A percentile compares a stretch with the other conserved stretches of the same genome.
Conservation (phyloP, 768 basidiomycete species). For the Psilocybe tampanensis region DNA sequence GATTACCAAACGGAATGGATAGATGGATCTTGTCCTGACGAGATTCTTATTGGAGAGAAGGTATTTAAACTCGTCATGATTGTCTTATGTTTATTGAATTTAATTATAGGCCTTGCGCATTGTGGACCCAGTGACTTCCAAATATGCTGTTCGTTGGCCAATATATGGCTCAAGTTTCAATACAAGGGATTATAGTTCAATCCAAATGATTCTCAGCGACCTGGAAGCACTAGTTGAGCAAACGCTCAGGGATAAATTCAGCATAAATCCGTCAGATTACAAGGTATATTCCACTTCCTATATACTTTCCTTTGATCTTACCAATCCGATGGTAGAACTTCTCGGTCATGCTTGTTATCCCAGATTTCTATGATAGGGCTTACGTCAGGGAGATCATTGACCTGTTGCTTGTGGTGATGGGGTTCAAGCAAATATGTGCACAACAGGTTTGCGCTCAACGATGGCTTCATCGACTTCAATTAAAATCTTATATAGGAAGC, state of each 20-base stretch:
- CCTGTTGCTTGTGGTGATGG: slow-evolving; percentile 75
- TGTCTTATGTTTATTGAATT: not conserved
- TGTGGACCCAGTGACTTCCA: slow-evolving; percentile 65
- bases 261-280: slow-evolving; percentile 53
- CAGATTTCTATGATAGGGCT: slow-evolving; percentile 85
- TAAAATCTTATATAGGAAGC: slow-evolving; percentile 64
- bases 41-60: slow-evolving; percentile 71
- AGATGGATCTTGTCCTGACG: slow-evolving; percentile 46
- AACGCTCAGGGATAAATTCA: slow-evolving; percentile 62
- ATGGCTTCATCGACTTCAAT: not conserved
- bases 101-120: slow-evolving; percentile 63
- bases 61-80: slow-evolving; percentile 29
- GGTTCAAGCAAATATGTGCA: slow-evolving; percentile 90
- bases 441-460: slow-evolving; percentile 67
- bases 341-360: slow-evolving; percentile 86
- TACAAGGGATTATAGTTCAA: slow-evolving; percentile 71
- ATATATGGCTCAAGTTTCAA: slow-evolving; percentile 85
- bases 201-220: slow-evolving; percentile 75
- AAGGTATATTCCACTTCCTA: slow-evolving; percentile 46
- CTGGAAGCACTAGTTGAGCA: slow-evolving; percentile 67
- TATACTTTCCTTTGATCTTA: not conserved
- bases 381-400: slow-evolving; percentile 82
- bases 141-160: slow-evolving; percentile 82
- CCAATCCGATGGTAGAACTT: slow-evolving; percentile 81
- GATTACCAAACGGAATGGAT: slow-evolving; percentile 91